A percentile compares a stretch with the other conserved stretches of the same genome.
These are phyloP conservation scores for Aspergillus sp. DNA, from an alignment of 2,329 filamentous ascomycete genomes.

Conservation along the genomic window DNA sequence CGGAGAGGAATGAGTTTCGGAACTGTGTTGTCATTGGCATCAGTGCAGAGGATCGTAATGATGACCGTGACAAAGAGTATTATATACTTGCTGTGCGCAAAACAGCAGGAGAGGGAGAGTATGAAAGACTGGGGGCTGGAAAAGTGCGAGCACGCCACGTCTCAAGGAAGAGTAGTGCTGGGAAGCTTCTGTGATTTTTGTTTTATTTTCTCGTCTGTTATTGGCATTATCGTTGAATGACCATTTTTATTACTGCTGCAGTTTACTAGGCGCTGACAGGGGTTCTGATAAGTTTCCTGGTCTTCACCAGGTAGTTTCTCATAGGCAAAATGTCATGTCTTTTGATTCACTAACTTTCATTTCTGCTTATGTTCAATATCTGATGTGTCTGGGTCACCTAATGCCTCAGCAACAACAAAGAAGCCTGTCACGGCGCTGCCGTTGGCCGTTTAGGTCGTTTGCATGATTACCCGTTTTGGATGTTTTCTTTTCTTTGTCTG, in stretches of 20 bases:
- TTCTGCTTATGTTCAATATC: neutral
- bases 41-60: neutral
- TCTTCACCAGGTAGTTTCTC: neutral
- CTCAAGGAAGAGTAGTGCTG: neutral
- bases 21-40: neutral
- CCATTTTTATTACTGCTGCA: neutral
- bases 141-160: neutral
- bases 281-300: neutral
- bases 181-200: neutral
- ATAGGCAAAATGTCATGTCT: neutral
- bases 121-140: neutral
- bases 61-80: neutral
- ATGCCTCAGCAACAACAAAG: too few relatives aligned
- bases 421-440: neutral
- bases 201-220: neutral
- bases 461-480: neutral
- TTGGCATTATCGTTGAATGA: neutral
- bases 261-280: neutral
- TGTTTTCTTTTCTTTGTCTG: neutral
- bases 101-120: neutral
- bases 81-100: neutral
- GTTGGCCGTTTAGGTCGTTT: neutral
- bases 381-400: neutral
- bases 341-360: neutral
- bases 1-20: neutral